Evolutionary conservation across 2,329 filamentous ascomycete species (phyloP).

Genomic region (Tolypocladium pustulatum): DNA sequence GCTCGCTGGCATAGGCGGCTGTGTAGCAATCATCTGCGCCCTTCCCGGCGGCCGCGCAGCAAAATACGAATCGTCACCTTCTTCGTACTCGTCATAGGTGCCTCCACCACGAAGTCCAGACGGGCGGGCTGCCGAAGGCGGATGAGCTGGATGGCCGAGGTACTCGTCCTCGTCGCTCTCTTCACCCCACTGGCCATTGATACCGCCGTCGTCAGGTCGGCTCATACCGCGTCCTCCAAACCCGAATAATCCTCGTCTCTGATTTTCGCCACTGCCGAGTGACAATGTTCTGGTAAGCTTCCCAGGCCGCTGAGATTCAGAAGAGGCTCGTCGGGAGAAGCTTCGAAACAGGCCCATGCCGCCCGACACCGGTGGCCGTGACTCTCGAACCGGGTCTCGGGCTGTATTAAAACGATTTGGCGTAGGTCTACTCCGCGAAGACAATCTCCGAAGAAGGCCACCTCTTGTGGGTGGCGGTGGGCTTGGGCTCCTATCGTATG

Average conservation of each 20-base stretch:
- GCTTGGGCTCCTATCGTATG: constrained; percentile 30
- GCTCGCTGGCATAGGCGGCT: constrained; percentile 11
- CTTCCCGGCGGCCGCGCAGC: constrained; percentile 27
- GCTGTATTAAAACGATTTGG: constrained; percentile 25
- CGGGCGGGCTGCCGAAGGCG: constrained; percentile 11
- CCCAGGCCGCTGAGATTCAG: constrained; percentile 24
- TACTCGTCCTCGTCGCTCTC: constrained; percentile 29
- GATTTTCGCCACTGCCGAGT: constrained; percentile 43
- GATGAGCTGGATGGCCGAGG: constrained; percentile 10
- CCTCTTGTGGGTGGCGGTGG: constrained; percentile 22
- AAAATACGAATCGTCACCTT: constrained; percentile 49
- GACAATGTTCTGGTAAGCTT: constrained; percentile 50
- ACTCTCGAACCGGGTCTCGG: constrained; percentile 26
- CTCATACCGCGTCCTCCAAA: constrained; percentile 29
- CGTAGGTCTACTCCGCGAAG: constrained; percentile 23
- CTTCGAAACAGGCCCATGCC: constrained; percentile 33
- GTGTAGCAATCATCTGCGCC: constrained; percentile 18
- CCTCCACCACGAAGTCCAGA: constrained; percentile 30
- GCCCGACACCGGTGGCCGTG: constrained; percentile 39
- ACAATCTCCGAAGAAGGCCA: constrained; percentile 35
- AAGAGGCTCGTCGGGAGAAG: constrained; percentile 24
- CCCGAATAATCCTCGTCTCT: constrained; percentile 29
- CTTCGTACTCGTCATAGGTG: constrained; percentile 36
- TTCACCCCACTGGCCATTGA: constrained; percentile 43
- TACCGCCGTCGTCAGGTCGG: constrained; percentile 37